Base-by-base conservation (phyloP, 345 rosid species). In the Stellera chamaejasme region DNA sequence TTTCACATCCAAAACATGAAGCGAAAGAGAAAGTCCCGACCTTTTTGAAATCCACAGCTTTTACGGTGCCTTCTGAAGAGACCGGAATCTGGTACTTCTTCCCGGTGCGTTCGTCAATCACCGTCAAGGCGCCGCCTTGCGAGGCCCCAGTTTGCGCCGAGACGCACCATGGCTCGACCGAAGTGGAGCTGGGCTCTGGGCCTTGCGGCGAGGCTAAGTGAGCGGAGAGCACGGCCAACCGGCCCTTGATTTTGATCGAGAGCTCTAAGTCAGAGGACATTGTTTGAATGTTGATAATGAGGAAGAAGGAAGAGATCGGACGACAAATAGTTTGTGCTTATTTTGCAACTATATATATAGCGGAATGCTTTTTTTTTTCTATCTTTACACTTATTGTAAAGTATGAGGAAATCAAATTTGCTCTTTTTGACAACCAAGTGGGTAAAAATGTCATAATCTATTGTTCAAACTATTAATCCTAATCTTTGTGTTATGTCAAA, bases 31-130 rank as follows among this genome's bases (percentile, higher is more conserved):
- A 15, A 32, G 43, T 26, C 5, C 4, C 25, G 58, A 90, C 99
- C 96, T 83, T 85, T 68, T 87, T 93, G 43, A 93, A 67, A 74
- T 93, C 95, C 60, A 84, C 50, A 56, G 97, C 84, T 77, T 76
- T 93, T 16, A 87, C 69, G 32, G 97, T 78, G 70, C 92, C 97
- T 47, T 85, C 73, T 3, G 74, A 63, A 41, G 96, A 75, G 3
- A 87, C 78, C 16, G 71, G 75, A 19, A 89, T 42, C 69, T 72
- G 75, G 60, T 93, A 83, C 36, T 66, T 83, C 56, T 82, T 77
- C 0, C 90, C 92, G 6, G 84, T 84, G 19, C 92, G 77, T 39
- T 93, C 97, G 71, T 93, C 97, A 55, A 85, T 61, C 57, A 93
- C 51, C 48, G 82, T 73, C 58, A 93, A 57, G 0, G 68, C 46